phyloP scores from a whole-genome alignment of 345 rosid species.

The Lumnitzera racemosa region DNA sequence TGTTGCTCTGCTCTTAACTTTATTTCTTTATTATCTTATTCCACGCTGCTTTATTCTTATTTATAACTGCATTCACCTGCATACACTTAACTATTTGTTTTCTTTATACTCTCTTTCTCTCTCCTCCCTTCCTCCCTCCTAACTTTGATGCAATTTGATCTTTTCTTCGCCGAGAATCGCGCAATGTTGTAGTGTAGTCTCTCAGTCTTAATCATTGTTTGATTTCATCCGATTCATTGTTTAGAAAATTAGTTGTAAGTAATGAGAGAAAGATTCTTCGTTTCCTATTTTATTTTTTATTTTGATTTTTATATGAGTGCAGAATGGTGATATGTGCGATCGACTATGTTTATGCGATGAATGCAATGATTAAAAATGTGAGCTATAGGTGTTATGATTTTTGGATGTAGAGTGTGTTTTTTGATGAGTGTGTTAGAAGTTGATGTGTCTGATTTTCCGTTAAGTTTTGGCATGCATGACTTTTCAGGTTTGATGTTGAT shows the following conservation, averaged over 20 bases:
- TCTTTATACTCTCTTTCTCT: constrained; percentile 2
- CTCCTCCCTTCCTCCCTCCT: constrained; percentile 8
- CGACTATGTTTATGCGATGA: neutral
- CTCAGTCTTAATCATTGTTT: neutral
- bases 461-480: too few relatives aligned
- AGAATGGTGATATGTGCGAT: neutral
- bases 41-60: neutral
- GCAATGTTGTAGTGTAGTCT: neutral
- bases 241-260: neutral
- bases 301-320: neutral
- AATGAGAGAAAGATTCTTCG: too few relatives aligned
- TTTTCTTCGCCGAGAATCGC: constrained; percentile 15
- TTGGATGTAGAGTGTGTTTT: too few relatives aligned
- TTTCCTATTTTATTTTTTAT: neutral
- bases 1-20: constrained; percentile 1
- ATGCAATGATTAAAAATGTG: neutral
- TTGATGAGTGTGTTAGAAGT: too few relatives aligned
- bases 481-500: too few relatives aligned
- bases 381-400: too few relatives aligned
- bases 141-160: neutral
- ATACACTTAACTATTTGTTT: neutral
- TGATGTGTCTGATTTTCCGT: too few relatives aligned
- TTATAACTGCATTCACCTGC: neutral
- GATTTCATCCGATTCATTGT: neutral
- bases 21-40: neutral